Conservation (phyloP, 2,329 filamentous ascomycete species). For the Fusarium sororula region DNA sequence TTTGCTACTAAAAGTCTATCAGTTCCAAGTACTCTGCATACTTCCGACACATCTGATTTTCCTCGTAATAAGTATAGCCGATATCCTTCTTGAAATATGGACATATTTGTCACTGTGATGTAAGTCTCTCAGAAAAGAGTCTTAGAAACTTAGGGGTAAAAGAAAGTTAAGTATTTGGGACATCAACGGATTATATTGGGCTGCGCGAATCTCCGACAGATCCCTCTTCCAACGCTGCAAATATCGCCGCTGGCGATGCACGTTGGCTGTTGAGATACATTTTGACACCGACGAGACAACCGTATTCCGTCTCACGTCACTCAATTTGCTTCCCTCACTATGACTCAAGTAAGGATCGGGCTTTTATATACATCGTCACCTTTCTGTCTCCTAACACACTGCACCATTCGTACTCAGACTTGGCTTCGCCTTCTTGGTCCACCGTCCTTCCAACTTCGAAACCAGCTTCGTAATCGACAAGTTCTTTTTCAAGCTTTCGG, state of each 20-base stretch:
- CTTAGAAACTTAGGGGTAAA: no score
- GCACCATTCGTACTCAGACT: not conserved
- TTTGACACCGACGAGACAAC: not conserved
- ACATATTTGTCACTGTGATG: no score
- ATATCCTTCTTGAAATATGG: no score
- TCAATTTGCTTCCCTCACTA: not conserved
- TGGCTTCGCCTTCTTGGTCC: not conserved
- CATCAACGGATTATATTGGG: not conserved
- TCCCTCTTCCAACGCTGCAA: not conserved
- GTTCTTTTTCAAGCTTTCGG: not conserved
- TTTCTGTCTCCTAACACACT: accelerated
- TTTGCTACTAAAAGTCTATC: no score
- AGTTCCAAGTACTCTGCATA: no score
- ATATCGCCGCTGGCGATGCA: not conserved
- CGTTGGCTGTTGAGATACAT: accelerated
- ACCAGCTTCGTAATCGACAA: not conserved
- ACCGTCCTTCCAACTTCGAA: not conserved
- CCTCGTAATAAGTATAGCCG: no score
- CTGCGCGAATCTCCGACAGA: not conserved
- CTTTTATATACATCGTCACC: no score
- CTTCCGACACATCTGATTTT: no score
- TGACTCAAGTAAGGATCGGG: not conserved
- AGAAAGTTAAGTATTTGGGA: no score
- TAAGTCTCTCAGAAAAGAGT: no score
- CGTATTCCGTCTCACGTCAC: not conserved